These are phyloP conservation scores for Ganoderma sinense DNA, from an alignment of 1,284 basidiomycete genomes.

Conservation along the genomic window DNA sequence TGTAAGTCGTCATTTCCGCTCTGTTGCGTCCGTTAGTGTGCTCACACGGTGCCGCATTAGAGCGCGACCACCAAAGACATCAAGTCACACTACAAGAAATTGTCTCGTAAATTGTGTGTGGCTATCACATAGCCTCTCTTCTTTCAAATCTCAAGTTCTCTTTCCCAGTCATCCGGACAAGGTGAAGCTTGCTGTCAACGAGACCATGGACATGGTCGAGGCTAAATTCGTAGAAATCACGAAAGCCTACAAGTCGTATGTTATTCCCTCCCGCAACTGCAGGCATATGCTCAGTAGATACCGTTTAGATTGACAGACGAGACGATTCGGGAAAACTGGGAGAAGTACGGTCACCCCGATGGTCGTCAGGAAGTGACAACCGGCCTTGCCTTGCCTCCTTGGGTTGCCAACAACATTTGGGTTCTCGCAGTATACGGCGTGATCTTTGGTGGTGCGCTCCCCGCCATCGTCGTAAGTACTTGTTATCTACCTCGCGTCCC, in stretches of 20 bases:
- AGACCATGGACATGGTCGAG: slow-evolving; percentile 92
- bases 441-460: slow-evolving; percentile 88
- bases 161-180: slow-evolving; percentile 93
- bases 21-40: not conserved
- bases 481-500: slow-evolving; percentile 8
- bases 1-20: slow-evolving; percentile 48
- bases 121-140: not conserved
- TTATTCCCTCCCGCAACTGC: slow-evolving; percentile 7
- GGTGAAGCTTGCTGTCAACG: slow-evolving; percentile 82
- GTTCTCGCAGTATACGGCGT: slow-evolving; percentile 91
- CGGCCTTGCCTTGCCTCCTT: slow-evolving; percentile 95
- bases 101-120: slow-evolving; percentile 88
- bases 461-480: slow-evolving; percentile 78
- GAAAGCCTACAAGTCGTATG: slow-evolving; percentile 96
- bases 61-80: slow-evolving; percentile 88
- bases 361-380: slow-evolving; percentile 94
- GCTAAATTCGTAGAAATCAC: slow-evolving; percentile 93
- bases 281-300: not conserved
- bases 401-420: slow-evolving; percentile 95
- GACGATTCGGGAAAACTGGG: slow-evolving; percentile 90
- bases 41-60: slow-evolving; percentile 42
- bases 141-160: slow-evolving; percentile 11
- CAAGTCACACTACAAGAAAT: slow-evolving; percentile 95
- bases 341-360: slow-evolving; percentile 95
- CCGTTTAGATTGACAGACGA: slow-evolving; percentile 86